phyloP scores from a whole-genome alignment of 345 rosid genomes.

The Camelina sativa region DNA sequence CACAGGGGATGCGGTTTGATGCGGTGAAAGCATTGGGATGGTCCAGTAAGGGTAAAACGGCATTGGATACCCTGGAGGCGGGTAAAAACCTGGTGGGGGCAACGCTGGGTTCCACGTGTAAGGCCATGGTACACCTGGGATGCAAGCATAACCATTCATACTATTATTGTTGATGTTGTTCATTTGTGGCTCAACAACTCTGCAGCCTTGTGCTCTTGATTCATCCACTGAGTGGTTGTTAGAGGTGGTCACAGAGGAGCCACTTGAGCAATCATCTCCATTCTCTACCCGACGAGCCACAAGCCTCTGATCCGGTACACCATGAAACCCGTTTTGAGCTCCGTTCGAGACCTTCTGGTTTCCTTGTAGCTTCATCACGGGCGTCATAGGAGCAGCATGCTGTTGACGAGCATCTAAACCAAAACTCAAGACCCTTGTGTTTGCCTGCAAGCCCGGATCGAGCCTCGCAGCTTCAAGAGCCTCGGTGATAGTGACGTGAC shows the following conservation, averaged over 20 bases:
- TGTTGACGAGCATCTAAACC: constrained; percentile 58
- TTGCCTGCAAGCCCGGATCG: constrained; percentile 56
- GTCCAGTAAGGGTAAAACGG: constrained; percentile 78
- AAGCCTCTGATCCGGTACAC: constrained; percentile 41
- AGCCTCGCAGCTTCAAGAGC: constrained; percentile 66
- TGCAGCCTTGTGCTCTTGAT: constrained; percentile 35
- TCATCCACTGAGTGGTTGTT: constrained; percentile 40
- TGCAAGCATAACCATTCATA: constrained; percentile 60
- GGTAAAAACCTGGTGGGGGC: constrained; percentile 65
- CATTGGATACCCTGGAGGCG: constrained; percentile 65
- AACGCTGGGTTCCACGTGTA: constrained; percentile 69
- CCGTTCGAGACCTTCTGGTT: constrained; percentile 56
- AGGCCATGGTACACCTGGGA: constrained; percentile 81
- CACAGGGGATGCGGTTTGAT: constrained; percentile 48
- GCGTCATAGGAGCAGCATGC: constrained; percentile 52
- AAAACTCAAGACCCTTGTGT: constrained; percentile 68
- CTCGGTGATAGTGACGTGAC: constrained; percentile 76
- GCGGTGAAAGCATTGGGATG: constrained; percentile 59
- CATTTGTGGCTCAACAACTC: constrained; percentile 39
- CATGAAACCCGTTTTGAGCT: constrained; percentile 47
- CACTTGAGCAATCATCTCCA: constrained; percentile 62
- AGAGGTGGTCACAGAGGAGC: constrained; percentile 56
- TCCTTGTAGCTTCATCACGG: constrained; percentile 50
- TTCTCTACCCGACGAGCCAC: constrained; percentile 51
- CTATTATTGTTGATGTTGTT: constrained; percentile 42